Conservation (phyloP, 129 eudicot genomes). For the Pittosporum tobira region DNA sequence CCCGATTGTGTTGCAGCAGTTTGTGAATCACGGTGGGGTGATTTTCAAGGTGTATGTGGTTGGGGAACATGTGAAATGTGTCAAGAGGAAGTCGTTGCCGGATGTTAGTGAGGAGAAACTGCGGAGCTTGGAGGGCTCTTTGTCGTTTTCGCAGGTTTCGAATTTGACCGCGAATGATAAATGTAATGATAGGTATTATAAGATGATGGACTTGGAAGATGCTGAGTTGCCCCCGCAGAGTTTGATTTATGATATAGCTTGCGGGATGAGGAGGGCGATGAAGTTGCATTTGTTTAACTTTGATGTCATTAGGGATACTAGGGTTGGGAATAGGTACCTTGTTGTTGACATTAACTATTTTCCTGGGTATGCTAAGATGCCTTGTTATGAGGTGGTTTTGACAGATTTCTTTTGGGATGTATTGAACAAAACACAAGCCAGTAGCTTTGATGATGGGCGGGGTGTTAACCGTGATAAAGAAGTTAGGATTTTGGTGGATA, state of each 20-base stretch:
- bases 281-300: constrained; percentile 54
- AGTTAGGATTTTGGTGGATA: background rate
- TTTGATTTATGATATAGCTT: constrained; percentile 45
- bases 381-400: constrained; percentile 42
- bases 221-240: constrained; percentile 40
- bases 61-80: constrained; percentile 45
- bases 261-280: constrained; percentile 37
- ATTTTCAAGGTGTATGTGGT: constrained; percentile 73
- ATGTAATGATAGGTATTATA: constrained; percentile 23
- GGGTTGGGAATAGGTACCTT: constrained; percentile 49
- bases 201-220: constrained; percentile 45
- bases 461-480: too few relatives aligned
- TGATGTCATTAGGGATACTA: constrained; percentile 59
- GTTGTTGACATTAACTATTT: constrained; percentile 67
- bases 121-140: constrained; percentile 9
- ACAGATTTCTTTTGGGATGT: constrained; percentile 61
- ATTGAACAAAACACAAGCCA: background rate
- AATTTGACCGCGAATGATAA: constrained; percentile 17
- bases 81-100: constrained; percentile 50
- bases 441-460: background rate
- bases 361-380: constrained; percentile 80
- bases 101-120: constrained; percentile 30
- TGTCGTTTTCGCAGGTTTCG: constrained; percentile 38
- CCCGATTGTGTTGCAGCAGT: constrained; percentile 62
- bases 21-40: constrained; percentile 67